Evolutionary conservation across 352 stramenopile genomes (phyloP), one percentile per base, ranked within the genome.

Genomic region (Discostella stelligera): DNA sequence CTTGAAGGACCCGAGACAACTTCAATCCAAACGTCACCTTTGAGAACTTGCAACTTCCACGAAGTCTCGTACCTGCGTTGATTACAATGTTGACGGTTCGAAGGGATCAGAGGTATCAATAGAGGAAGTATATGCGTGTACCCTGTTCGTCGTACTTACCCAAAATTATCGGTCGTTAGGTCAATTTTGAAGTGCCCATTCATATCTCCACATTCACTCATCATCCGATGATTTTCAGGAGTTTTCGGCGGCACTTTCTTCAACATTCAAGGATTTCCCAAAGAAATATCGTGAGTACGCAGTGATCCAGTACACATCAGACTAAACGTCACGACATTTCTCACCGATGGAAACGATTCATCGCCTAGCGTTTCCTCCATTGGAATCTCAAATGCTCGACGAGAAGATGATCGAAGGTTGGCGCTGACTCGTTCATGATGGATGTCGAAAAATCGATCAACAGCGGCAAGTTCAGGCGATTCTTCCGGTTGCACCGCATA

Each of bases 121-220:
- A 3, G 37, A 44, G 37, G 2, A 44, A 44, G 37, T 44, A 5
- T 32, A 6, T 6, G 46, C 27, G 39, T 20, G 23, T 25, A 41
- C 13, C 32, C 14, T 14, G 23, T 59, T 44, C n/a, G n/a, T n/a
- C n/a, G n/a, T n/a, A 59, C 11, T 25, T 14, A 48, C 14, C 41
- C 48, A 8, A 20, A 27, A 30, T 64, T 58, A 25, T 68, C 61
- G 0, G 61, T 68, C 2, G 44, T 68, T 0, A 68, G 46, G 8
- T 59, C 61, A 23, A 68, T 16, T 49, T 30, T 21, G 21, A 68
- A 68, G 16, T 59, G 30, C 10, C 21, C 44, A 18, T 68, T 49
- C 8, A 21, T 18, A 14, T 16, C 61, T 32, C 30, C 44, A 16
- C 61, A 68, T 18, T 25, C 41, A 14, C 2, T 14, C 37, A 20